phyloP scores from a whole-genome alignment of 2,329 filamentous ascomycete species.

The Xylariales sp. region DNA sequence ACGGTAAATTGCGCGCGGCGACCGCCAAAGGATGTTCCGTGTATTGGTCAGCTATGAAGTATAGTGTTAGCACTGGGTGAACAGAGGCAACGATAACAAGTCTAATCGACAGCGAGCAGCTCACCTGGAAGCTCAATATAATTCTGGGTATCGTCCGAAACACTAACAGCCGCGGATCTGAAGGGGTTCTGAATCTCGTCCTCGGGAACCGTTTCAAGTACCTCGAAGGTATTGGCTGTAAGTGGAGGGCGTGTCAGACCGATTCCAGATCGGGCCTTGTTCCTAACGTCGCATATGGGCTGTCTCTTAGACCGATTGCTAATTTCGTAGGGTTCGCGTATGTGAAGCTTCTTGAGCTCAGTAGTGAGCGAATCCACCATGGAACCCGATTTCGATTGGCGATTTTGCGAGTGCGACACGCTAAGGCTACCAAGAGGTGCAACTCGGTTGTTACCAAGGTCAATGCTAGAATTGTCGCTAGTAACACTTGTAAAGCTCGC shows the following conservation, averaged over 20 bases:
- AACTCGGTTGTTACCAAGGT: slow-evolving; percentile 9
- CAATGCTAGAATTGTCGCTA: slow-evolving; percentile 13
- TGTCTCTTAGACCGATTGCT: slow-evolving; percentile 12
- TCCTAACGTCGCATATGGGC: slow-evolving; percentile 11
- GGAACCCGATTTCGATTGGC: slow-evolving; percentile 15
- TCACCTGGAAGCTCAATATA: slow-evolving; percentile 24
- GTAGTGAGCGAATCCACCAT: slow-evolving; percentile 27
- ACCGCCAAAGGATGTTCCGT: slow-evolving; percentile 22
- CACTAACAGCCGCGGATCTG: slow-evolving; percentile 11
- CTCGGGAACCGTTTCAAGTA: slow-evolving; percentile 25
- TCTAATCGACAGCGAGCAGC: not conserved
- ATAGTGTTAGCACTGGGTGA: slow-evolving; percentile 1
- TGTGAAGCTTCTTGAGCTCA: slow-evolving; percentile 29
- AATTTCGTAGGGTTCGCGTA: slow-evolving; percentile 13
- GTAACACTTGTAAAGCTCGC: slow-evolving; percentile 10
- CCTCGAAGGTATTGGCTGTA: slow-evolving; percentile 23
- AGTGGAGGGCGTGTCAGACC: slow-evolving; percentile 20
- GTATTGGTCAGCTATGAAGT: slow-evolving; percentile 18
- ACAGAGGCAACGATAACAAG: not conserved
- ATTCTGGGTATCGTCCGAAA: slow-evolving; percentile 14
- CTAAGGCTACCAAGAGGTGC: slow-evolving; percentile 25
- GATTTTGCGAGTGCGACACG: slow-evolving; percentile 25
- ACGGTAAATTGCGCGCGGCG: slow-evolving; percentile 21
- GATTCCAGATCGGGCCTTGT: slow-evolving; percentile 16
- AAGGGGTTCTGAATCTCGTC: slow-evolving; percentile 17